Evolutionary conservation across 2,329 filamentous ascomycete species (phyloP), one percentile per base, ranked within the genome.

Genomic region (Blastomyces gilchristii): DNA sequence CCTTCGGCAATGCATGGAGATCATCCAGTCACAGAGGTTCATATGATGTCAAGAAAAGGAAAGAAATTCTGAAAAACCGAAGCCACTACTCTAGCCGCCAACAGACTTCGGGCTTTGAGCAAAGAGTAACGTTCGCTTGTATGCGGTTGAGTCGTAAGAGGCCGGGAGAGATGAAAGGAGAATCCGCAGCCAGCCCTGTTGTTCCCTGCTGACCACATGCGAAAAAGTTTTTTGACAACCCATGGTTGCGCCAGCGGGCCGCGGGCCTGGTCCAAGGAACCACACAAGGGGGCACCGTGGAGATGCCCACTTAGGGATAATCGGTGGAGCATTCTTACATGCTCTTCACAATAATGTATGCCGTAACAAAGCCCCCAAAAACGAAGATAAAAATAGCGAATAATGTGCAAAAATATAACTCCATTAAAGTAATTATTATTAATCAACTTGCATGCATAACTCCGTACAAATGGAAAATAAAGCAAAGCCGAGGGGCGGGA

Each of bases 251-350:
- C 25, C 39, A 45, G 43, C 57, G 57, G 57, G 57, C 57, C 57
- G 57, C 41, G 41, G 41, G 11, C 41, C 7, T 59, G 41, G 31
- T 47, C 57, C 41, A 59, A 59, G 41, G 57, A 58, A 58, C 43
- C 25, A 37, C 18, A 54, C 28, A 28, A 34, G 22, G 28, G 25
- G 31, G 57, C 22, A 16, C 22, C 41, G 39, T 45, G 37, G 25
- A 45, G 57, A 34, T 47, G 7, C 25, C 57, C 57, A 22, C 41
- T 16, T 59, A 5, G 39, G 8, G 41, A 9, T 14, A 59, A 47
- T 47, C 41, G 43, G 41, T 59, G 57, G 57, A 59, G 57, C 16
- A 47, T n/a, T 25, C n/a, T 39, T 22, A 22, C 34, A 37, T 37
- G 34, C 34, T 9, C 8, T 37, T 8, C 34, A 37, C 4, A 37